Conservation (phyloP, 768 basidiomycete genomes). For the Pisolithus tinctorius region DNA sequence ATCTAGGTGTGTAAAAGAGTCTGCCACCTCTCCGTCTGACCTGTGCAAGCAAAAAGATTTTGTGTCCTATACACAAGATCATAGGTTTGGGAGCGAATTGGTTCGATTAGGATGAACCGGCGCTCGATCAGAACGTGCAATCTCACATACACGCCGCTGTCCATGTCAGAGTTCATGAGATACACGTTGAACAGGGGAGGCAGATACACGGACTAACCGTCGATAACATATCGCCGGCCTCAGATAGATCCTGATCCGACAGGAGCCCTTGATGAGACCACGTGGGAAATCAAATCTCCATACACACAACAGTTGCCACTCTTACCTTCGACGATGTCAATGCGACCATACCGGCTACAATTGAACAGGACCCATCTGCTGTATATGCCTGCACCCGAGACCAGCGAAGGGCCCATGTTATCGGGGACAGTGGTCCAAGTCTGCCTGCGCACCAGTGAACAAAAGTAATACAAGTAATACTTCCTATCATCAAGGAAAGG, state of each 20-base stretch:
- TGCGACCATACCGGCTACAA: slow-evolving; percentile 8
- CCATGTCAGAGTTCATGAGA: background rate
- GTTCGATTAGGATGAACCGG: background rate
- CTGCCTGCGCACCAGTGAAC: slow-evolving; percentile 11
- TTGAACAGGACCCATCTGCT: slow-evolving; percentile 20
- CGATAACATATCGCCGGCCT: background rate
- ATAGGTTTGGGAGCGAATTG: too few species aligned
- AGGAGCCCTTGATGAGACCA: too few species aligned
- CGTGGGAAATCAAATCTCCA: too few species aligned
- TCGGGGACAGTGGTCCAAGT: slow-evolving; percentile 21
- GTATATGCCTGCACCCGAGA: slow-evolving; percentile 12
- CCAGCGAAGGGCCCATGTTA: background rate
- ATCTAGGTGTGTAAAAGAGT: too few species aligned
- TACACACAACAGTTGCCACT: background rate
- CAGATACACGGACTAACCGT: background rate
- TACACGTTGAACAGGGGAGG: background rate
- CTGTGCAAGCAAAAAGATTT: background rate
- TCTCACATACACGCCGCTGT: background rate
- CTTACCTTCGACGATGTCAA: background rate
- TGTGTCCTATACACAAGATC: background rate
- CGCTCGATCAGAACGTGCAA: background rate
- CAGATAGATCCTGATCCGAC: too few species aligned
- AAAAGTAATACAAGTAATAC: background rate
- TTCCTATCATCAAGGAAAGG: background rate
- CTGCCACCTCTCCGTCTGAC: too few species aligned